Base-by-base conservation (phyloP, 192 early-diverging fungal genomes). In the Coemansia umbellata region DNA sequence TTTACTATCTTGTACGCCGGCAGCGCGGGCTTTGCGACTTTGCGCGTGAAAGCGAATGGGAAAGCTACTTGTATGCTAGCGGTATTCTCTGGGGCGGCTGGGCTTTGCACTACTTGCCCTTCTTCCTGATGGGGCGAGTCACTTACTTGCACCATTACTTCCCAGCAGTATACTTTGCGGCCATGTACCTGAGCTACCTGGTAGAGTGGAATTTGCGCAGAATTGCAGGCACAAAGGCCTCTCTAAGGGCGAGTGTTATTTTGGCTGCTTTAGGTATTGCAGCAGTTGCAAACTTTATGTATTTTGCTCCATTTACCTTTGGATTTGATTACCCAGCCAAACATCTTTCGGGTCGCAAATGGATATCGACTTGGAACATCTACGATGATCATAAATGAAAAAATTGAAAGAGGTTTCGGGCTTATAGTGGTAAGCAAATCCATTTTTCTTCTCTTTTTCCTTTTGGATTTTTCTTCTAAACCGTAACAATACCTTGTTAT, bases 111-210 rank as follows among this genome's bases (percentile, higher is more conserved):
- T 99, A 95, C 68, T 31, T 87, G 26, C 94, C 94, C 15, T 97
- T 96, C 79, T 95, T 71, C 57, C 82, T 96, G 44, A 97, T 99
- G 92, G 95, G 94, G 24, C 87, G 96, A 26, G 92, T 97, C 33
- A 92, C 88, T 0, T 98, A 97, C 47, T 69, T 97, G 28, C 96
- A 99, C 63, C 96, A 97, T 69, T 97, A 97, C 64, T 95, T 96
- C 77, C 94, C 95, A 1, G 91, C 93, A 0, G 60, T 96, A 23
- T 96, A 97, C 69, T 99, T 96, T 81, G 84, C 87, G 14, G 85
- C 96, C 54, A 81, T 97, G 47, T 78, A 87, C 54, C 74, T 85
- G 9, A 83, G 83, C 7, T 88, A 83, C 60, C 24, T 91, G 17
- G 40, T 91, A 15, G 93, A 99, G 58, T 91, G 93, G 83, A 82